These are phyloP conservation scores for Aspergillus fischeri DNA, from an alignment of 2,329 filamentous ascomycete genomes.

Conservation along the genomic window DNA sequence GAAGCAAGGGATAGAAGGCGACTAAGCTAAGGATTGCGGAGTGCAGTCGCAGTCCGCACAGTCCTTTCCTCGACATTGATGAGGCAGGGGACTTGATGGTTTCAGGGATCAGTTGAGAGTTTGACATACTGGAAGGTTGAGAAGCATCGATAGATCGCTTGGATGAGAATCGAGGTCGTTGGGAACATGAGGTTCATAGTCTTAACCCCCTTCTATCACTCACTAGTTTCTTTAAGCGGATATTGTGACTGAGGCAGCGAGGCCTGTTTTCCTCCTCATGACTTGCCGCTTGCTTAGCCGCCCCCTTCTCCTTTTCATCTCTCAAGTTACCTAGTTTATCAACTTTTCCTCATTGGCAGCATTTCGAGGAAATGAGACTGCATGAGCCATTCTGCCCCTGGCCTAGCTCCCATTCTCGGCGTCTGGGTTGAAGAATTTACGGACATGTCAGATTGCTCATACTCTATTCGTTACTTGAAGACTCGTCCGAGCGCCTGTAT, in stretches of 20 bases:
- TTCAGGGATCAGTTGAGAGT: background rate
- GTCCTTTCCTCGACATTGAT: background rate
- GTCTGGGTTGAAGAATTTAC: background rate
- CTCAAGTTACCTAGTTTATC: background rate
- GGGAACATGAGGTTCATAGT: too few relatives aligned
- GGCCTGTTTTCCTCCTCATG: background rate
- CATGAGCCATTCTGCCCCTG: background rate
- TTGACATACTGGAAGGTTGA: background rate
- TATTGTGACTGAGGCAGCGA: background rate
- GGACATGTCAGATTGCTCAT: background rate
- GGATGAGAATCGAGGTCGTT: background rate
- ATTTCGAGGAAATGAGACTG: background rate
- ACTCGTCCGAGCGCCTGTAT: background rate
- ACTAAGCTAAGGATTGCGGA: background rate
- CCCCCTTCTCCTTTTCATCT: background rate
- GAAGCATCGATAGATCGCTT: background rate
- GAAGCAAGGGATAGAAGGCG: background rate
- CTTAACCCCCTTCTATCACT: background rate
- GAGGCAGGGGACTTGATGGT: background rate
- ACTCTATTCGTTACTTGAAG: background rate
- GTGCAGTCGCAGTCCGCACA: background rate
- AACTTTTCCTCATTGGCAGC: background rate
- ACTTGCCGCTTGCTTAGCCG: background rate
- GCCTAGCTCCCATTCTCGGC: background rate
- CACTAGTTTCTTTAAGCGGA: background rate